Conservation (phyloP, 306 rosid genomes). For the Sicyos baderoa region DNA sequence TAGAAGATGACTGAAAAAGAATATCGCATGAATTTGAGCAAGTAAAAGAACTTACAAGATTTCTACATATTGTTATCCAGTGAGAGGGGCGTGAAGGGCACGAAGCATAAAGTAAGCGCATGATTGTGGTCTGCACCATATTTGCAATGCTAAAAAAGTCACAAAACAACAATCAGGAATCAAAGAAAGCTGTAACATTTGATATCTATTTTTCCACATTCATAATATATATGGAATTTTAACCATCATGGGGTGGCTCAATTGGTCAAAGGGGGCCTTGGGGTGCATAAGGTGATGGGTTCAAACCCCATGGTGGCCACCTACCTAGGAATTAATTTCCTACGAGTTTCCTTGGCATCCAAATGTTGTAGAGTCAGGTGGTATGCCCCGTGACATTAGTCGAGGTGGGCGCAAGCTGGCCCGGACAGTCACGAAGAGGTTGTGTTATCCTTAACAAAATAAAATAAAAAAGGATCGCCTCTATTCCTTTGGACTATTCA, state of each 20-base stretch:
- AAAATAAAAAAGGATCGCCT: too few relatives aligned
- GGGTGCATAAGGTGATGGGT: too few relatives aligned
- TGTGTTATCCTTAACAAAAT: not conserved
- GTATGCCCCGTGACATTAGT: too few relatives aligned
- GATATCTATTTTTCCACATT: slow-evolving; percentile 1
- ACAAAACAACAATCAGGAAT: not conserved
- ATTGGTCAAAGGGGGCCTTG: too few relatives aligned
- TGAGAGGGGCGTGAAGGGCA: slow-evolving; percentile 74
- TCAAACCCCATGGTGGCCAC: too few relatives aligned
- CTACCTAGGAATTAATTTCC: too few relatives aligned
- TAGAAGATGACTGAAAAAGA: not conserved
- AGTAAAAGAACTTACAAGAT: slow-evolving; percentile 52
- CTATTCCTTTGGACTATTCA: not conserved
- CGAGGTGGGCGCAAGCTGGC: too few relatives aligned
- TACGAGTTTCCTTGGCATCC: too few relatives aligned
- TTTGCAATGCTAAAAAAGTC: slow-evolving; percentile 55
- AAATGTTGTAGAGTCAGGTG: too few relatives aligned
- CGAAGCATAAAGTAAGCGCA: slow-evolving; percentile 82
- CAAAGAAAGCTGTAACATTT: not conserved
- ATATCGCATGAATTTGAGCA: not conserved
- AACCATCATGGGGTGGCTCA: too few relatives aligned
- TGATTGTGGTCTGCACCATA: slow-evolving; percentile 63
- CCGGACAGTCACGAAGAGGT: too few relatives aligned
- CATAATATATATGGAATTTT: slow-evolving; percentile 4
- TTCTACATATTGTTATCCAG: slow-evolving; percentile 84